Base-by-base conservation (phyloP, 23 red algal genomes). In the Pyropia haitanensis region DNA sequence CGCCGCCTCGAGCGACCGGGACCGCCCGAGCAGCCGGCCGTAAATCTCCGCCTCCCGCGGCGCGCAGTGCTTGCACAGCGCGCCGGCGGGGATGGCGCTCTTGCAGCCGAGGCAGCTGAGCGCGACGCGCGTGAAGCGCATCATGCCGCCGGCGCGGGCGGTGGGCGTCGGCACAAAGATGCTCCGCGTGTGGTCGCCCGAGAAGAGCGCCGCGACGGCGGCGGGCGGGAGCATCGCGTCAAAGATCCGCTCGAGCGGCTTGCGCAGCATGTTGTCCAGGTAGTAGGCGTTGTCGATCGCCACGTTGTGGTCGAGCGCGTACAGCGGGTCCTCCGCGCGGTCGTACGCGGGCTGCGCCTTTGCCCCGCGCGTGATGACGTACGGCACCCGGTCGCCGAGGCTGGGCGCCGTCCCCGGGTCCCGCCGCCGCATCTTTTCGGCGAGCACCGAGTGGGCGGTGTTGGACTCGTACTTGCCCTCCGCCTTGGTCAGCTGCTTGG, bases 231-330 rank as follows among this genome's bases (percentile, higher is more conserved):
- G 71, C 65, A 91, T 80, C 18, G 91, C 79, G 21, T 78, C 72
- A 78, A 98, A 98, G 46, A 98, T 98, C 60, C 94, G 73, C 67
- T 98, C 94, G 34, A 98, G 56, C 19, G 94, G 94, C 51, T 98
- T 98, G 23, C 85, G 78, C 15, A 98, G 68, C 94, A 98, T 98
- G 66, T 98, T 98, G 25, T 98, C 88, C 25, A 98, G 56, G 54
- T 98, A 98, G 48, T 98, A 98, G 50, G 68, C 66, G 18, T 83
- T 85, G 61, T 98, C 94, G 56, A 98, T 84, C 52, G 94, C 80
- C n/a, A 87, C 56, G 61, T 85, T 87, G 27, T 91, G 72, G 54
- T 98, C 77, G 3, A 98, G 66, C 5, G 85, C 94, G 68, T 91
- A 87, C 1, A 98, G 77, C 29, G 94, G 94, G 55, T 98, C 94